Evolutionary conservation across 1,284 basidiomycete genomes (phyloP).

Genomic region (Spongispora temasekensis): DNA sequence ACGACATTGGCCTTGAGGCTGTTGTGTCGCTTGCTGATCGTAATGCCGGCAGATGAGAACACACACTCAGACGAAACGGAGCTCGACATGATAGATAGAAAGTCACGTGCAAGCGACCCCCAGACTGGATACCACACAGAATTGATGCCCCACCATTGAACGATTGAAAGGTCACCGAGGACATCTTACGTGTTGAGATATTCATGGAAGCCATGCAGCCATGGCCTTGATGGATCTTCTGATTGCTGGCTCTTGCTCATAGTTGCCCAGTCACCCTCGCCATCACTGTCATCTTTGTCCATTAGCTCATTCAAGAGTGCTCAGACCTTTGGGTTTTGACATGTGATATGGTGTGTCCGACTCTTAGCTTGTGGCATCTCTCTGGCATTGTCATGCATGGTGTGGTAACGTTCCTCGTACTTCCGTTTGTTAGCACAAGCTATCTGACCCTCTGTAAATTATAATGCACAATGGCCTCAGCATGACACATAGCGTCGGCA

Average conservation of each 20-base stretch:
- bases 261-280: not conserved
- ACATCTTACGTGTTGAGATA: no score
- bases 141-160: no score
- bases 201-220: no score
- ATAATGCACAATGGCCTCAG: no score
- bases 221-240: not conserved
- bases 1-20: no score
- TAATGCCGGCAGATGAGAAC: no score
- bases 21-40: no score
- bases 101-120: no score
- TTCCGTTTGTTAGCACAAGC: not conserved
- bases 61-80: no score
- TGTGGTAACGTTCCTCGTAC: not conserved
- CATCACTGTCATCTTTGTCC: not conserved
- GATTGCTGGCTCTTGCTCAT: not conserved
- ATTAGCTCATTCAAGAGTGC: constrained; percentile 1
- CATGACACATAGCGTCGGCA: not conserved
- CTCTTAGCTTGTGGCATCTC: not conserved
- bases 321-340: not conserved
- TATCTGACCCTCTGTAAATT: not conserved
- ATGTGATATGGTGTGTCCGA: not conserved
- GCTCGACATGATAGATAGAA: no score
- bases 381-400: not conserved
- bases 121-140: no score
- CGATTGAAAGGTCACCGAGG: no score